Evolutionary conservation across 1,139 yeast genomes (phyloP), one percentile per base, ranked within the genome.

Genomic region (Blastobotrys malaysiensis): DNA sequence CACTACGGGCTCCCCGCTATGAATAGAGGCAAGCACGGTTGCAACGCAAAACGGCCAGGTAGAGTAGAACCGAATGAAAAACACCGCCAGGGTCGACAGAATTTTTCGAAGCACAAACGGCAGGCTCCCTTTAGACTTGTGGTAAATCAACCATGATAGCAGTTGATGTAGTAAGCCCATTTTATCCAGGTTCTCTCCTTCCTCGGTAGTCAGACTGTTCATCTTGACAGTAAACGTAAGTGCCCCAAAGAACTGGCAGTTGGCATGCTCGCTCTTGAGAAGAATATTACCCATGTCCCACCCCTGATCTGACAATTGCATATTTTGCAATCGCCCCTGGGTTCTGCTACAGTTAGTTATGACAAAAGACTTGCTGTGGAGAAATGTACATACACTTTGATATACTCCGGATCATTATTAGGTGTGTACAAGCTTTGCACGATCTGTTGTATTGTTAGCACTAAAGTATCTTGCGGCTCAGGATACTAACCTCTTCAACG

Each of bases 221-320:
- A 79, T 71, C 52, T 81, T 76, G 45, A 79, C 78, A 0, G 82
- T 74, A 50, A 75, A 77, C 0, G 88, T 82, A 54, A 82, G 69
- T 0, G 87, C 88, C 0, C 88, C 88, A 60, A 83, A 80, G 62
- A 80, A 83, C 60, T 77, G 79, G 60, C 83, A 79, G 44, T 70
- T 69, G 2, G 79, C 72, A 4, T 71, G 65, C n/a, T 57, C 52
- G 22, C 68, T 57, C 43, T 67, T 65, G 52, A 83, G 70, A 46
- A 83, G 70, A 46, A 64, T 55, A 19, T 68, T 63, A 0, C 83
- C 88, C 45, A 83, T 65, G 20, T 69, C 65, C 71, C 78, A 77
- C 1, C 84, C 87, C 52, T 73, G 66, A 1, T 71, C 69, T 2
- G 83, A 75, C 55, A 69, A 72, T 61, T 83, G 88, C 9, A 77